Base-by-base conservation (phyloP, 2,329 filamentous ascomycete species). In the Microdochium bolleyi region DNA sequence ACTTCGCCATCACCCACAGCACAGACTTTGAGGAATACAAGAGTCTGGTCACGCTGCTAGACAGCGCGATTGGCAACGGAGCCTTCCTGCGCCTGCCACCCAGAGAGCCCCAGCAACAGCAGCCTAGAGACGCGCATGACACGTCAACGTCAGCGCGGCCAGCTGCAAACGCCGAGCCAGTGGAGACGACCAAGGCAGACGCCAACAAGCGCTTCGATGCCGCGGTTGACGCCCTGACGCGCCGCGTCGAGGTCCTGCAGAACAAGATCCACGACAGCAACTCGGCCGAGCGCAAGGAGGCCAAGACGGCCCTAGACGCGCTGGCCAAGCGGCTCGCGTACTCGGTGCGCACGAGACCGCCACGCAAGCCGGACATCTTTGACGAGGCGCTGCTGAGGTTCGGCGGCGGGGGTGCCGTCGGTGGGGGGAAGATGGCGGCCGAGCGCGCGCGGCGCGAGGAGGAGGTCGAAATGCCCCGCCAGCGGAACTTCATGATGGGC, bases 221-320 rank as follows among this genome's bases (percentile, higher is more conserved):
- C 5, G 75, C 83, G 11, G 74, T 96, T 32, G 91, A 96, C 66
- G 72, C 70, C 22, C 74, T 96, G 3, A 76, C 82, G 1, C 68
- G 70, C 19, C 74, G 73, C 32, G 73, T 95, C 51, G 82, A 84
- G 56, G 65, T 70, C 16, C 70, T 84, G 30, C 76, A 75, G 67
- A 72, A 74, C 53, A 78, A 77, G 38, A 95, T 95, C 61, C 79
- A 85, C 54, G 88, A 91, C 61, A 79, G 84, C 1, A 89, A 88
- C 41, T 86, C 89, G 48, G 75, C 41, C 41, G 41, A 46, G 41
- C 80, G 88, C 27, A 87, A 88, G 27, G 84, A 95, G 62, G 83
- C 88, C 13, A 96, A 95, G 68, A 83, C 84, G 52, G 77, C 79
- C 11, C 75, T 95, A 38, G 87, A 95, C 61, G 78, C 84, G 53